These are phyloP conservation scores for Elsinoe fawcettii DNA, from an alignment of 2,329 filamentous ascomycete species.

Conservation along the genomic window DNA sequence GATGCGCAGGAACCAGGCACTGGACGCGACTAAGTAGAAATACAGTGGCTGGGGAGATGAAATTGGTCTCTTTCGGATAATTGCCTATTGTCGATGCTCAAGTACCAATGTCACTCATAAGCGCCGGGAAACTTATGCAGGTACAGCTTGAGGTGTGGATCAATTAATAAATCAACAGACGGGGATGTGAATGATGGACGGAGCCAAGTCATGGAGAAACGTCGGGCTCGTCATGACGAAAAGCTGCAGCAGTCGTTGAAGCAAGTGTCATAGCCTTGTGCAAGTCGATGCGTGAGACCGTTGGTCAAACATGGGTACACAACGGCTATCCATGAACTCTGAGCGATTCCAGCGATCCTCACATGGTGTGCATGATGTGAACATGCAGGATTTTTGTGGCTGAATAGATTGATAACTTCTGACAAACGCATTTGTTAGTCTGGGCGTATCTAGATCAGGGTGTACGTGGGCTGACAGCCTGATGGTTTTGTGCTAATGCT, in stretches of 20 bases:
- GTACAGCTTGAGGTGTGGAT: background rate
- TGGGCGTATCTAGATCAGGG: background rate
- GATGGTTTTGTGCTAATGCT: background rate
- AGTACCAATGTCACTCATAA: background rate
- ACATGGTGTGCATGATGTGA: background rate
- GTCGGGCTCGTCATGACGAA: background rate
- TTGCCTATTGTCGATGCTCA: background rate
- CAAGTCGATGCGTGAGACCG: background rate
- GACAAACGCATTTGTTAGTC: background rate
- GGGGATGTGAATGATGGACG: background rate
- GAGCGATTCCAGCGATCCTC: background rate
- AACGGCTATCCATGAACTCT: background rate
- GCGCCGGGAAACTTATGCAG: constrained; percentile 6
- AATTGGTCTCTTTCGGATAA: background rate
- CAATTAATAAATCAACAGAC: background rate
- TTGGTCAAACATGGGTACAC: background rate
- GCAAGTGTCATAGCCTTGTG: background rate
- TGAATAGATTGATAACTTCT: background rate
- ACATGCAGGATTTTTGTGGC: background rate
- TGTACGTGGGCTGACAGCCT: background rate
- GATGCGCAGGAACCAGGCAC: background rate
- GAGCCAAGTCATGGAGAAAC: background rate
- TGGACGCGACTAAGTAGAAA: background rate
- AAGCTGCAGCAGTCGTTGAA: background rate
- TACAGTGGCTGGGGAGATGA: background rate